phyloP scores from a whole-genome alignment of 1,139 yeast species.

The Citeromyces hawaiiensis region DNA sequence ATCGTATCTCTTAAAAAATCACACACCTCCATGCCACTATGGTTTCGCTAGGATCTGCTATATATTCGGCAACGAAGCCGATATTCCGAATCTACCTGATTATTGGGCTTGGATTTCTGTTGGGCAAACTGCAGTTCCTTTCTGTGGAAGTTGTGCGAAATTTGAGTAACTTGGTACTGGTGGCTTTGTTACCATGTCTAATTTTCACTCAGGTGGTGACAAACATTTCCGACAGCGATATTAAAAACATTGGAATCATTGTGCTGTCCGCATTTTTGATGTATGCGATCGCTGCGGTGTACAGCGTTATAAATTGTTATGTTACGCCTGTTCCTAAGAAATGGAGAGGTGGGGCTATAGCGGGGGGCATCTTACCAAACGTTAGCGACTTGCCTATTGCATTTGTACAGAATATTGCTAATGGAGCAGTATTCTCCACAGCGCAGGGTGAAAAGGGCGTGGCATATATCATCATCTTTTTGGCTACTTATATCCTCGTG shows the following conservation, averaged over 20 bases:
- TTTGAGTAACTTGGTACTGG: conserved; percentile 37
- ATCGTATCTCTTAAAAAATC: not conserved
- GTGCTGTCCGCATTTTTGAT: conserved; percentile 34
- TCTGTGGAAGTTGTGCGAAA: conserved; percentile 47
- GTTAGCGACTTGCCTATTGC: conserved; percentile 54
- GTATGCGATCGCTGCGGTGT: conserved; percentile 23
- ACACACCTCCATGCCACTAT: conserved; percentile 3
- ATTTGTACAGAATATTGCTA: conserved; percentile 44
- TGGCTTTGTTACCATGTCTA: conserved; percentile 44
- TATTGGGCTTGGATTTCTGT: conserved; percentile 32
- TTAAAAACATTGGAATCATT: conserved; percentile 40
- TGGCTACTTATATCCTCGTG: conserved; percentile 58
- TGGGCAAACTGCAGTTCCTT: conserved; percentile 34
- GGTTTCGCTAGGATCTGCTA: conserved; percentile 26
- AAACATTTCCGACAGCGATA: conserved; percentile 36
- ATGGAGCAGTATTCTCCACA: conserved; percentile 39
- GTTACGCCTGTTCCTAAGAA: conserved; percentile 32
- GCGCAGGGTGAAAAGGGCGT: conserved; percentile 66
- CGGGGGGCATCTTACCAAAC: conserved; percentile 48
- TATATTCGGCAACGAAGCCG: conserved; percentile 45
- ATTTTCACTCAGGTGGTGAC: conserved; percentile 35
- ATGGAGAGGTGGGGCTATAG: conserved; percentile 46
- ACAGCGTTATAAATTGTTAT: conserved; percentile 16
- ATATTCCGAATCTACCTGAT: conserved; percentile 46
- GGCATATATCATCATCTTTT: conserved; percentile 76